Evolutionary conservation across 2,329 filamentous ascomycete species (phyloP), one percentile per base, ranked within the genome.

Genomic region (Fusarium buxicola): DNA sequence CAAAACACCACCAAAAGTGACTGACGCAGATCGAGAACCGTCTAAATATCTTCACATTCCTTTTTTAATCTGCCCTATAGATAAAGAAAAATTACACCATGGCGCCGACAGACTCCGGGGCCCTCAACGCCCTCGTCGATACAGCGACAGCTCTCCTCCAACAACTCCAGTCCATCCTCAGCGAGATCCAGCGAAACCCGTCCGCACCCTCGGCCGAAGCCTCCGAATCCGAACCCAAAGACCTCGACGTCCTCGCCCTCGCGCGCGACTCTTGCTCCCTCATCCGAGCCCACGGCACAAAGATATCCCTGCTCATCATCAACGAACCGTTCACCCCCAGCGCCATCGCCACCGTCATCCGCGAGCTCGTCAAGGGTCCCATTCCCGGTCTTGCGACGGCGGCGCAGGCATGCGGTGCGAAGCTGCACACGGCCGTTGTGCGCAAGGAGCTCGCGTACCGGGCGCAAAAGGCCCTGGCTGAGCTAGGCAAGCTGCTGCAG

Each of bases 251-350:
- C 9, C 83, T 97, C 21, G 78, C 86, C 12, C 83, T 94, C 55
- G 86, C 94, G 30, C 84, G 86, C 68, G 89, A 94, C 69, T 85
- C 91, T 0, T 86, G 92, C 1, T 85, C 83, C 24, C 82, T 96
- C 6, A 86, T 97, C 57, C 89, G 87, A 73, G 92, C 93, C 0
- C 92, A 97, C 73, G 86, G 89, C 2, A 97, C 93, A 7, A 97
- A 96, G 63, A 83, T 97, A 24, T 94, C 92, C 0, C 88, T 97
- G 1, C 84, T 98, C 11, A 86, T 95, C 2, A 90, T 96, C 71
- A 97, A 92, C 71, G 85, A 92, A 15, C 94, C 94, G 1, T 96
- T 96, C 67, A 95, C 93, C 0, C 88, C 92, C 0, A 88, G 89
- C 1, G 94, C 92, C 6, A 82, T 96, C 30, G 79, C 77, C 9